A percentile compares a stretch with the other conserved stretches of the same genome.
phyloP scores from a whole-genome alignment of 805 yeast genomes.

The Sungouiozyma intestinalis region DNA sequence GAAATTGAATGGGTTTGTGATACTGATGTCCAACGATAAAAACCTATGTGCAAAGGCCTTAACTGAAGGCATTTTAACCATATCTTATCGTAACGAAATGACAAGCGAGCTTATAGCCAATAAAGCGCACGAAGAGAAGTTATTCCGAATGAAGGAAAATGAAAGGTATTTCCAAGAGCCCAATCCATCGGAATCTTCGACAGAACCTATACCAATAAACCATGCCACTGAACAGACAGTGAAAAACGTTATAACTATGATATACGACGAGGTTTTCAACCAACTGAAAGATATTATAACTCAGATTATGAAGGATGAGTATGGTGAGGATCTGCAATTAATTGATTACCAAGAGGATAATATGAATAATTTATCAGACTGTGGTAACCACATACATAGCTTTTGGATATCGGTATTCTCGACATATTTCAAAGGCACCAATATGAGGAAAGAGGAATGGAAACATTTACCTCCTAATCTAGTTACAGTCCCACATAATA shows the following conservation, averaged over 20 bases:
- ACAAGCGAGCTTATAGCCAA: constrained; percentile 37
- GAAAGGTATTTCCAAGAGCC: neutral
- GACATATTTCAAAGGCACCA: constrained; percentile 31
- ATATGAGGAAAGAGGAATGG: constrained; percentile 18
- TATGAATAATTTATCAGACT: constrained; percentile 32
- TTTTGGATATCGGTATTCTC: constrained; percentile 51
- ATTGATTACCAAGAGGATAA: constrained; percentile 36
- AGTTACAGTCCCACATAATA: constrained; percentile 23
- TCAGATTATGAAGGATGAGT: constrained; percentile 39
- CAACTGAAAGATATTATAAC: neutral
- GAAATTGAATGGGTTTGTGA: constrained; percentile 34
- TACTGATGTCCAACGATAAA: constrained; percentile 71
- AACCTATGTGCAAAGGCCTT: constrained; percentile 74
- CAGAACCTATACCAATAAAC: neutral
- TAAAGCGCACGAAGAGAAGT: constrained; percentile 31
- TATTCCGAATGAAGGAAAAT: constrained; percentile 11
- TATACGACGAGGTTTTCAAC: neutral
- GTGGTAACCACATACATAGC: constrained; percentile 33
- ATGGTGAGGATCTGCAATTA: constrained; percentile 44
- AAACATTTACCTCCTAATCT: constrained; percentile 17
- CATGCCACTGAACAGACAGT: neutral
- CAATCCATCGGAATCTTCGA: too few species aligned
- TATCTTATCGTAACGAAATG: constrained; percentile 37
- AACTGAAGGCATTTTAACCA: constrained; percentile 53
- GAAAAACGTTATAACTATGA: neutral